Evolutionary conservation across 805 yeast species (phyloP), one percentile per base, ranked within the genome.

Genomic region (Kregervanrija pseudodelftensis): DNA sequence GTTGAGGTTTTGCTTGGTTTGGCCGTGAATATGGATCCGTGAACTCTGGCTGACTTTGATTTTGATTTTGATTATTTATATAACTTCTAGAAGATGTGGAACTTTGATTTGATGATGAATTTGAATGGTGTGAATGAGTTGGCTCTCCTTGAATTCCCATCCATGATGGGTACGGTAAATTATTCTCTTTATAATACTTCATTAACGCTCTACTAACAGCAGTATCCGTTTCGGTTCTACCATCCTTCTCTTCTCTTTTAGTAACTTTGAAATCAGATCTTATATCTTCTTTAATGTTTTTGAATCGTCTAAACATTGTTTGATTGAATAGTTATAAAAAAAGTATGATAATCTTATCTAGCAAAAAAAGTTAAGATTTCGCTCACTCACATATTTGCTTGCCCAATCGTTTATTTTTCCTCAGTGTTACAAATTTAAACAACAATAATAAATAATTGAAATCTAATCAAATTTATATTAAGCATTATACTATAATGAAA

Each of bases 201-300:
- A 62, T 51, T 31, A 66, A 39, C 0, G 69, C 61, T 28, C 49
- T 53, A 38, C 62, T 63, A 1, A 66, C 64, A 33, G 59, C 54
- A 0, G 70, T 66, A 17, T 60, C 63, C 11, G 57, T 55, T 41
- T 64, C 68, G 1, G 52, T 46, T 13, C 50, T 55, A 4, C 69
- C 68, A 46, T 65, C 70, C n/a, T 54, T 51, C 38, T 66, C 69
- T 36, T 56, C 57, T n/a, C 49, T 48, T 65, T 64, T 46, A 45
- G 37, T 9, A 52, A 38, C 30, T 41, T 40, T 22, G 4, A 37
- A 15, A 3, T 56, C 45, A 14, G 40, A 33, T 3, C 33, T 34
- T 1, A 46, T 36, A 3, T 47, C 48, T 8, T 51, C 57, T 35
- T 54, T 56, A 30, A 60, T 42, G 31, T 44, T 52, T 16, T 55